phyloP scores from a whole-genome alignment of 2,329 filamentous ascomycete genomes.

The Ploettnerulaceae sp. region DNA sequence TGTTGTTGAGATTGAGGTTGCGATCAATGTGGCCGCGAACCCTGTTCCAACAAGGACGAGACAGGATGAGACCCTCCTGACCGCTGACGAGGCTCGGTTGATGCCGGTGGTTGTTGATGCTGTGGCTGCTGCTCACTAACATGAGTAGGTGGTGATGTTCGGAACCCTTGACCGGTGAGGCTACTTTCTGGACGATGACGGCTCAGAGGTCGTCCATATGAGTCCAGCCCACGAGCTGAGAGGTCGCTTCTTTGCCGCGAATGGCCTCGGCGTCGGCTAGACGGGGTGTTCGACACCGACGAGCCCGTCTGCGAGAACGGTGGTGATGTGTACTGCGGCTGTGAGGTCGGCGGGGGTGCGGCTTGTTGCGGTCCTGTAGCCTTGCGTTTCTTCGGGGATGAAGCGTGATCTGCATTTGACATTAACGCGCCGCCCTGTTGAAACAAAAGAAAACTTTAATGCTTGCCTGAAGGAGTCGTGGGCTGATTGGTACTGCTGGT shows the following conservation, averaged over 20 bases:
- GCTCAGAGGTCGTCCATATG: constrained; percentile 38
- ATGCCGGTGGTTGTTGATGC: constrained; percentile 14
- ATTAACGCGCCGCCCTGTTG: constrained; percentile 32
- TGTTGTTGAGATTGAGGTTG: constrained; percentile 21
- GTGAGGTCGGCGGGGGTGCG: constrained; percentile 42
- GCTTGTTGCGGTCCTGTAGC: constrained; percentile 52
- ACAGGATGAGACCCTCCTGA: constrained; percentile 30
- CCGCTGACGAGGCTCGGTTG: constrained; percentile 23
- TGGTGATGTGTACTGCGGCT: constrained; percentile 47
- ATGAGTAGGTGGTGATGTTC: constrained; percentile 26
- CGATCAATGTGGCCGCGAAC: constrained; percentile 23
- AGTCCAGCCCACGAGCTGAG: constrained; percentile 34
- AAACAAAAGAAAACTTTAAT: constrained; percentile 43
- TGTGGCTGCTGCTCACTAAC: constrained; percentile 11
- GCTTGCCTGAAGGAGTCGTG: constrained; percentile 67
- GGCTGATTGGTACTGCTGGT: constrained; percentile 56
- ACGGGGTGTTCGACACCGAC: constrained; percentile 48
- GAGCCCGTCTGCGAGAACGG: constrained; percentile 51
- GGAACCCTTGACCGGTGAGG: constrained; percentile 22
- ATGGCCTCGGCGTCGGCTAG: constrained; percentile 53
- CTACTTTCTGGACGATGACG: constrained; percentile 35
- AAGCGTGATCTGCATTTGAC: constrained; percentile 53
- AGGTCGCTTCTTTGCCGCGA: constrained; percentile 62
- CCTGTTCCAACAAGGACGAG: constrained; percentile 31
- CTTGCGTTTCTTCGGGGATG: constrained; percentile 84